Evolutionary conservation across 495 filamentous ascomycete genomes (phyloP), one percentile per base, ranked within the genome.

Genomic region (Aspergillus sclerotioniger): DNA sequence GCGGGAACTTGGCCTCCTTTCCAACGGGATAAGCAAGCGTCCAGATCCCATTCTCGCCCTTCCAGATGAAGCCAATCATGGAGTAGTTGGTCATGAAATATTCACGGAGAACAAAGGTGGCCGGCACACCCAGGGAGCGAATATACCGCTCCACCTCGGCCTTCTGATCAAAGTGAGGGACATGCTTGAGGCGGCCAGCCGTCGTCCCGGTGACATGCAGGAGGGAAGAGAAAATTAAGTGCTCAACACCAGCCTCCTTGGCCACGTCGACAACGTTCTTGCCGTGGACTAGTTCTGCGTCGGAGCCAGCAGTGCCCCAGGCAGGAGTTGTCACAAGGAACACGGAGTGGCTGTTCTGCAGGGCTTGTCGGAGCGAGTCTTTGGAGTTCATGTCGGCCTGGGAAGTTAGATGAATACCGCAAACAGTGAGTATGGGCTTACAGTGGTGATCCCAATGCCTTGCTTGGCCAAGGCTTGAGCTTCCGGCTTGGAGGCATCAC

Each of bases 81-180:
- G 56, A 53, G 20, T 73, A 61, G 62, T 84, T 85, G 53, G 71
- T 68, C 85, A 86, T 87, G 72, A 79, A 88, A 59, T 78, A 80
- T 3, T 81, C 86, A 2, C 83, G 75, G 17, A 83, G 61, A 59
- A 87, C 77, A 62, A 82, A 87, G 1, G 80, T 82, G 53, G 79
- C 73, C 0, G 79, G 77, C 5, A 88, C 62, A 13, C 73, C 77
- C 1, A 20, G 13, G n/a, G 47, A 8, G 72, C 81, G 63, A 53
- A 86, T 79, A 66, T 88, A 87, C 16, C 80, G 68, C 47, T 83
- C 85, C 8, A 88, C 75, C 1, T 74, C 57, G 19, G 83, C 82
- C 66, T 88, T 89, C 56, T 64, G 61, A 66, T 88, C 85, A 61
- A 87, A 90, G 66, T 87, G 84, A 28, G 75, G 67, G 28, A 88